Conservation (phyloP, 257 asterid species). For the Solanum stenotomum region DNA sequence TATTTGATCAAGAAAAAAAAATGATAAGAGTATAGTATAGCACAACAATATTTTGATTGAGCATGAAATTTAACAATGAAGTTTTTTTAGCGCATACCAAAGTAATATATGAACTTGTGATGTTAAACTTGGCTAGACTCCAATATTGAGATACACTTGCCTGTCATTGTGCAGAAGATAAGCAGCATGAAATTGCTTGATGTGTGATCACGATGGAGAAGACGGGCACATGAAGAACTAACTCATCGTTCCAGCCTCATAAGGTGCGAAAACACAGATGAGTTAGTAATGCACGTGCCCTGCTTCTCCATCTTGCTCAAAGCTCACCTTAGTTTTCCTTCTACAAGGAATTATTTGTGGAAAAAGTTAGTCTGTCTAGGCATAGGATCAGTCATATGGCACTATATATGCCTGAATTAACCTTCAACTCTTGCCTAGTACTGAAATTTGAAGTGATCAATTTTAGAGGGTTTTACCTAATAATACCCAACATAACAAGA, state of each 20-base stretch:
- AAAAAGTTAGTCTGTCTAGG: no score
- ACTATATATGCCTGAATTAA: no score
- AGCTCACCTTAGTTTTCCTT: constrained; percentile 27
- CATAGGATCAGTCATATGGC: no score
- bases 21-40: no score
- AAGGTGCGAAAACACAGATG: not conserved
- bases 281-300: constrained; percentile 99
- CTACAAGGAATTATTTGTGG: no score
- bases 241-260: not conserved
- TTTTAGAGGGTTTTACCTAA: not conserved
- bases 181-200: no score
- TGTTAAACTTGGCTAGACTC: not conserved
- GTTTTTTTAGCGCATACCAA: no score
- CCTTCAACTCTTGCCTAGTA: no score
- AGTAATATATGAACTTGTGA: not conserved
- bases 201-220: no score
- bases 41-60: not conserved
- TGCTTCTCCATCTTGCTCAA: constrained; percentile 97
- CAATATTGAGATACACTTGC: not conserved
- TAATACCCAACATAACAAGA: not conserved
- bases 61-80: not conserved
- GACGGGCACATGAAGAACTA: not conserved
- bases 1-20: no score
- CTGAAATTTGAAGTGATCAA: no score
- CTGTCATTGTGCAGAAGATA: not conserved